A percentile compares a stretch with the other conserved stretches of the same genome.
phyloP scores from a whole-genome alignment of 2,329 filamentous ascomycete species.

The Paecilomyces sp. region DNA sequence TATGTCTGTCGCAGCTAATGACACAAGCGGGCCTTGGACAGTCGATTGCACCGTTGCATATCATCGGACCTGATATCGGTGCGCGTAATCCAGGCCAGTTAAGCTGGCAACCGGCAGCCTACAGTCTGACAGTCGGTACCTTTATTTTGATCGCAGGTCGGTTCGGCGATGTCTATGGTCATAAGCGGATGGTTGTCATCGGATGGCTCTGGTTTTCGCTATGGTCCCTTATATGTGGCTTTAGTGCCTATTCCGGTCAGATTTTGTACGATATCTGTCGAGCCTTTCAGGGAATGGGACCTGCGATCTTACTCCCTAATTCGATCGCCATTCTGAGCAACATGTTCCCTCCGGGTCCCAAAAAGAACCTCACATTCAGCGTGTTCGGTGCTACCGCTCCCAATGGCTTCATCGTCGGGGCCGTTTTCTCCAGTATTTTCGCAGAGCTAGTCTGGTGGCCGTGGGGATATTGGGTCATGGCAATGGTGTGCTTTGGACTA shows the following conservation, averaged over 20 bases:
- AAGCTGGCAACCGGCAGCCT: slow-evolving; percentile 42
- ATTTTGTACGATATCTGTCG: slow-evolving; percentile 18
- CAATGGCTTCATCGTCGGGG: slow-evolving; percentile 31
- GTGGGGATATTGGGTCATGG: slow-evolving; percentile 44
- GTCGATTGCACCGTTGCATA: slow-evolving; percentile 2
- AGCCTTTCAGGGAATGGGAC: slow-evolving; percentile 36
- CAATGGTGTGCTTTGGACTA: slow-evolving; percentile 30
- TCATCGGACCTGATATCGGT: slow-evolving; percentile 1
- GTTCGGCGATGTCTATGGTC: slow-evolving; percentile 45
- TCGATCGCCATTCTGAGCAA: slow-evolving; percentile 37
- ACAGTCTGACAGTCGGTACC: slow-evolving; percentile 43
- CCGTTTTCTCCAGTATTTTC: slow-evolving; percentile 33
- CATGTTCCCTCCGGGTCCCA: slow-evolving; percentile 31
- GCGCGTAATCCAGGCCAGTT: background rate
- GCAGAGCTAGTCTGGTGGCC: slow-evolving; percentile 42
- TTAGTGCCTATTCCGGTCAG: slow-evolving; percentile 30
- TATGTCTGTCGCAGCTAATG: background rate
- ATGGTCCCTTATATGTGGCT: slow-evolving; percentile 41
- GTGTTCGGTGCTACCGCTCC: slow-evolving; percentile 41
- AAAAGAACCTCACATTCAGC: slow-evolving; percentile 40
- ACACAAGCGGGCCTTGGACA: slow-evolving; percentile 3
- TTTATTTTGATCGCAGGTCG: slow-evolving; percentile 46
- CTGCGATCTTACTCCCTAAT: slow-evolving; percentile 40
- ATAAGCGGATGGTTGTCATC: slow-evolving; percentile 42
- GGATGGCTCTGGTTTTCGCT: slow-evolving; percentile 45